Base-by-base conservation (phyloP, 495 filamentous ascomycete genomes). In the Peziza echinospora region DNA sequence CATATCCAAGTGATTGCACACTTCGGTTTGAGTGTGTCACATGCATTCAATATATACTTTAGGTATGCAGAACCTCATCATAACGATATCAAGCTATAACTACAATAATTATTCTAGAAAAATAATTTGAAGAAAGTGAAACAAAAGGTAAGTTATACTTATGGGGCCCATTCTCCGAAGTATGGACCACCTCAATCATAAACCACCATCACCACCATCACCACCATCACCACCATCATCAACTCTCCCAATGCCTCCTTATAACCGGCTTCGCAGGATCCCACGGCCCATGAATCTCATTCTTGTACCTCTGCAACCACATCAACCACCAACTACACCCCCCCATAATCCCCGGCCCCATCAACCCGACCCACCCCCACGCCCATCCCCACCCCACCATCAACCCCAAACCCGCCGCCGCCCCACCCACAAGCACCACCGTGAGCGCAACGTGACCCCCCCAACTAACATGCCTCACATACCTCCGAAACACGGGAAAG, bases 281-380 rank as follows among this genome's bases (percentile, higher is more conserved):
- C 89, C 89, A 97, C 3, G 89, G 89, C 24, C 89, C 89, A 56
- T 83, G 82, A 47, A 97, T 94, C 60, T 94, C 89, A 63, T 96
- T 96, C 71, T 97, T 97, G 63, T 94, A 97, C 66, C 87, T 86
- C 64, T 97, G 89, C 61, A 97, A 63, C 41, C 82, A 80, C 58
- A 97, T 96, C 48, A 97, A 65, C 91, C 91, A 96, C 87, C 84
- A 94, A 54, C 81, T 87, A 59, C 86, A 94, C 37, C 82, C 78
- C 2, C 87, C 89, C 82, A 94, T 92, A 1, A 73, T 77, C 24
- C 86, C 82, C 2, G 16, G 16, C 5, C n/a, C 41, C 5, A 93
- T 59, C 30, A 93, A 68, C 9, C 78, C 76, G 0, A 82, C 66
- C 24, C 80, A 65, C 1, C 76, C 82, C 5, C 75, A 75, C 48